Percentiles rank a stretch among this genome's conserved stretches.
Conservation (phyloP, 441 rosid genomes). For the Daphne laureola region DNA sequence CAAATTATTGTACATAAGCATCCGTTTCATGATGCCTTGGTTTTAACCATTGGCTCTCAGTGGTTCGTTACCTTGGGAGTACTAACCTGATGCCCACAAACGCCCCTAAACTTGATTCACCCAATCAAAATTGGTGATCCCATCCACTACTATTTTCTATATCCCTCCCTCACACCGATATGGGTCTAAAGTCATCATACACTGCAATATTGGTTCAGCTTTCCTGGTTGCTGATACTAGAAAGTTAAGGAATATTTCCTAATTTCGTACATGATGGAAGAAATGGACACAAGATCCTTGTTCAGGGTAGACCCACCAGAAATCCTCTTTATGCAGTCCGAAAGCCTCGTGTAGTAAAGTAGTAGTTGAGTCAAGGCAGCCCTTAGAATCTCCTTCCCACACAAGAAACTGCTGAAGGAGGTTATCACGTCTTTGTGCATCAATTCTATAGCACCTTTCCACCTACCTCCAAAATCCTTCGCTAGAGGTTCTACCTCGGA, state of each 20-base stretch:
- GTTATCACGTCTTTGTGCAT: constrained; percentile 99
- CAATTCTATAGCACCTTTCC: constrained; percentile 91
- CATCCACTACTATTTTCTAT: too few relatives aligned
- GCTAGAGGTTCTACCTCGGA: constrained; percentile 75
- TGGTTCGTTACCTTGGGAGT: too few relatives aligned
- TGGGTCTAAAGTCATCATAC: too few relatives aligned
- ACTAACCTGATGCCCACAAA: too few relatives aligned
- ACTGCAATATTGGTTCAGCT: too few relatives aligned
- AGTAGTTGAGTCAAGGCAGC: constrained; percentile 86
- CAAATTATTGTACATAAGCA: too few relatives aligned
- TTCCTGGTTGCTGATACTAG: constrained; percentile 19
- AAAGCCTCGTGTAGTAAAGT: constrained; percentile 89
- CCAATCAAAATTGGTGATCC: too few relatives aligned
- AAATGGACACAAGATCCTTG: constrained; percentile 88
- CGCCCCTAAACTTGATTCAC: too few relatives aligned
- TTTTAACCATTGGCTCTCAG: too few relatives aligned
- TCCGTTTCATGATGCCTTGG: too few relatives aligned
- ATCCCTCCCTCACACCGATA: too few relatives aligned
- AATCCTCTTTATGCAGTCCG: constrained; percentile 81
- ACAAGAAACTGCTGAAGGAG: constrained; percentile 90
- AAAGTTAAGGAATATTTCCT: constrained; percentile 88
- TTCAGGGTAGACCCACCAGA: constrained; percentile 70
- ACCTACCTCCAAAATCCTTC: constrained; percentile 71
- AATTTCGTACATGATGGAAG: constrained; percentile 97
- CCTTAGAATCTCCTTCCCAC: constrained; percentile 93